Percentiles rank a stretch among this genome's conserved stretches.
Conservation (phyloP, 2,329 filamentous ascomycete species). For the Fusarium graminum region DNA sequence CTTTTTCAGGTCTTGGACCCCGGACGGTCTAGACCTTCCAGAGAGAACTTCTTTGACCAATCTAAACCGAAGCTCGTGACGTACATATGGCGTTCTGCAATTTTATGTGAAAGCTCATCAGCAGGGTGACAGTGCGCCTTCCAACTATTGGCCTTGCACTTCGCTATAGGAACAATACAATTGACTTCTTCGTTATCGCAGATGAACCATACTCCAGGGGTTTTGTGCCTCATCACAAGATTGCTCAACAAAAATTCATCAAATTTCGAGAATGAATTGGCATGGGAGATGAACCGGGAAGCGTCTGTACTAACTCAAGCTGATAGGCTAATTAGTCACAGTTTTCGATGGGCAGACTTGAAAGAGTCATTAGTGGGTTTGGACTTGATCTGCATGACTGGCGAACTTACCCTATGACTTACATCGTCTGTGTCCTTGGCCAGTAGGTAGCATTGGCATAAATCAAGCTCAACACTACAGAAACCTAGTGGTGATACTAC, state of each 20-base stretch:
- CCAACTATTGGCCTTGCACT: constrained; percentile 7
- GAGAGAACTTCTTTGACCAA: constrained; percentile 40
- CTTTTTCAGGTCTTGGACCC: constrained; percentile 28
- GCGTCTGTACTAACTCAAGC: constrained; percentile 1
- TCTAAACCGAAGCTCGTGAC: constrained; percentile 28
- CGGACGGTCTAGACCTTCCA: constrained; percentile 40
- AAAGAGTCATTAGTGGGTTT: constrained; percentile 13
- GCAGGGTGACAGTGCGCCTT: constrained; percentile 3
- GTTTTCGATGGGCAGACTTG: background rate
- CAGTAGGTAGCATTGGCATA: constrained; percentile 3
- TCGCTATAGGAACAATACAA: constrained; percentile 1
- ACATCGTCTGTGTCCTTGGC: background rate
- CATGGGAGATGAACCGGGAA: background rate
- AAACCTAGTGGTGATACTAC: constrained; percentile 30
- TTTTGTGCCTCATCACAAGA: background rate
- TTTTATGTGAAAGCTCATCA: constrained; percentile 2
- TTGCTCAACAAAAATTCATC: background rate
- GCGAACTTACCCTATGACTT: background rate
- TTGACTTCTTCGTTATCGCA: background rate
- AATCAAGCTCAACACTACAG: constrained; percentile 25
- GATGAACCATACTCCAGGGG: background rate
- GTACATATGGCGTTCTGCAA: constrained; percentile 18
- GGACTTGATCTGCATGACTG: constrained; percentile 8
- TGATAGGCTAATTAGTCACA: constrained; percentile 5
- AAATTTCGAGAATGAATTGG: background rate